Evolutionary conservation across 768 basidiomycete genomes (phyloP).

Genomic region (Phanerochaete carnosa): DNA sequence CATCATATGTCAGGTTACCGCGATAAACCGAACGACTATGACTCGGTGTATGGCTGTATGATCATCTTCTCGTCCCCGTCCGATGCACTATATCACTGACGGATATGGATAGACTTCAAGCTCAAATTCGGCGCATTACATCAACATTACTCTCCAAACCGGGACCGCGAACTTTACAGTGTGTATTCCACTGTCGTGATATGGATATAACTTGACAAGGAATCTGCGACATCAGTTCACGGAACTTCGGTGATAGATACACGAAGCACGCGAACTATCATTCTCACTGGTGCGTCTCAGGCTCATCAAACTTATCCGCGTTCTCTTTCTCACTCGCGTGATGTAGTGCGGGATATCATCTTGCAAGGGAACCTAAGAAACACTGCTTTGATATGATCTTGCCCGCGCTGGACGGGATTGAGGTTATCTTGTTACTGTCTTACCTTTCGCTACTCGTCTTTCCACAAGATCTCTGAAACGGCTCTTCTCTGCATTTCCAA

Average conservation of each 20-base stretch:
- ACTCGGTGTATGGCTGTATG: conserved; percentile 71
- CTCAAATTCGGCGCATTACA: conserved; percentile 72
- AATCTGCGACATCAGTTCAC: conserved; percentile 49
- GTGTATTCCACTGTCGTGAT: conserved; percentile 20
- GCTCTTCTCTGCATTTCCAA: neutral
- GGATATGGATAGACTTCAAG: conserved; percentile 53
- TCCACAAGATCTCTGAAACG: neutral
- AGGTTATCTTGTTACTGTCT: neutral
- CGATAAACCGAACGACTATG: conserved; percentile 76
- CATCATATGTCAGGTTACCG: conserved; percentile 71
- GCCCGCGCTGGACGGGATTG: neutral
- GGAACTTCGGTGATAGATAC: conserved; percentile 83
- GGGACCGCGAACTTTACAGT: conserved; percentile 72
- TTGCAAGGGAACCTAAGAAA: conserved; percentile 26
- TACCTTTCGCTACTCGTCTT: neutral
- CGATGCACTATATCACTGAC: neutral
- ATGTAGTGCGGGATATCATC: conserved; percentile 27
- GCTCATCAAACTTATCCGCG: neutral
- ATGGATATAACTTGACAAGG: conserved; percentile 4
- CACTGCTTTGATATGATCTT: conserved; percentile 24
- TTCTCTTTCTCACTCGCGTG: neutral
- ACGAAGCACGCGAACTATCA: conserved; percentile 67
- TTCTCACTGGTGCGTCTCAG: conserved; percentile 57
- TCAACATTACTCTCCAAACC: conserved; percentile 64
- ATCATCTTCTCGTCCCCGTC: conserved; percentile 6